Conservation (phyloP, 2,329 filamentous ascomycete genomes). For the Cytospora paraplurivora region DNA sequence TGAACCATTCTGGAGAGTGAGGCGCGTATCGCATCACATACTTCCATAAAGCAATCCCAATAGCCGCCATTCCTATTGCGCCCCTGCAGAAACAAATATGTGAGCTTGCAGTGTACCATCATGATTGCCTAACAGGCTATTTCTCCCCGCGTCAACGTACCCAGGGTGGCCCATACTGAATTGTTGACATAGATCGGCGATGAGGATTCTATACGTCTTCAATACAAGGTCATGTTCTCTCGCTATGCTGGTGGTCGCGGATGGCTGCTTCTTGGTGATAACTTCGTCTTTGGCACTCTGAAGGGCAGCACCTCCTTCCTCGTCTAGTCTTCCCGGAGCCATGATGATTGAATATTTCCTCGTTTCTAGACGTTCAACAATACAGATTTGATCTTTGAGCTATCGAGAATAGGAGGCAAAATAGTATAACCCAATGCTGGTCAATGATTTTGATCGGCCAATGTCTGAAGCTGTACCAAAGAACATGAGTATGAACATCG, state of each 20-base stretch:
- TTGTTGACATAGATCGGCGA: conserved; percentile 70
- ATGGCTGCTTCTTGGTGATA: conserved; percentile 18
- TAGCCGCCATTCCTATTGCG: conserved; percentile 43
- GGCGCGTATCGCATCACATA: conserved; percentile 62
- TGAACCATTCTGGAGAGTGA: conserved; percentile 54
- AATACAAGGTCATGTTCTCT: conserved; percentile 50
- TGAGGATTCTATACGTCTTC: conserved; percentile 61
- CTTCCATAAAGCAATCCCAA: conserved; percentile 53
- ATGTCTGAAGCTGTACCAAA: too few species aligned
- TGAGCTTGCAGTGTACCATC: conserved; percentile 20
- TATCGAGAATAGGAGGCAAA: background rate
- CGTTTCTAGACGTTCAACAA: background rate
- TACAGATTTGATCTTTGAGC: background rate
- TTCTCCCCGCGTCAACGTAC: conserved; percentile 43
- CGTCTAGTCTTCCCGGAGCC: conserved; percentile 16
- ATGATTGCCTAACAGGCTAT: conserved; percentile 39
- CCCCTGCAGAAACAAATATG: conserved; percentile 21
- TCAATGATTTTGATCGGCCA: too few species aligned
- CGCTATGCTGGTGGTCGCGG: background rate
- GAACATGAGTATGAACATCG: background rate
- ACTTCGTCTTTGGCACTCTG: conserved; percentile 16
- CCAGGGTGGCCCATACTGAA: conserved; percentile 71
- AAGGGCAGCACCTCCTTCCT: conserved; percentile 4
- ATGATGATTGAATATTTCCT: background rate
- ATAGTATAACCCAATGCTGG: background rate